Percentiles rank a stretch among this genome's conserved stretches.
phyloP scores from a whole-genome alignment of 257 asterid genomes.

The Jasminum sambac region DNA sequence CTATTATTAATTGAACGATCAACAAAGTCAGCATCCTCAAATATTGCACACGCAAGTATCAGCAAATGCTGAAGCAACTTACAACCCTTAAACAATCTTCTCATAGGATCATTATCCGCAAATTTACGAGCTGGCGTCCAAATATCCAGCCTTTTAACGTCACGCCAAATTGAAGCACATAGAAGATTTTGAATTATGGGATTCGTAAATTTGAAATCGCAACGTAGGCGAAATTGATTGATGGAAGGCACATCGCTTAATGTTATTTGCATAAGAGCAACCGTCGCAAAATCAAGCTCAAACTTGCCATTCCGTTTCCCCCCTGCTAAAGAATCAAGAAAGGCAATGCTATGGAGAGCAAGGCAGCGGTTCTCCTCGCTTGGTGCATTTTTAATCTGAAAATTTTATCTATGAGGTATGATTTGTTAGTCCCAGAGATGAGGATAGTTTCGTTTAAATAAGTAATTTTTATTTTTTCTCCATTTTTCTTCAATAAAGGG shows the following conservation, averaged over 20 bases:
- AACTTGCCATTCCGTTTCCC: background rate
- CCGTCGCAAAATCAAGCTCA: background rate
- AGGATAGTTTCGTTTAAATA: too few relatives aligned
- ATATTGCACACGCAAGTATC: background rate
- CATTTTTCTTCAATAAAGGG: too few relatives aligned
- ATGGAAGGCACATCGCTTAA: background rate
- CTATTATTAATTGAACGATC: too few relatives aligned
- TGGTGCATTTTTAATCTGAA: too few relatives aligned
- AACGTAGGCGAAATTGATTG: background rate
- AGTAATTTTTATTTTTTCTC: too few relatives aligned
- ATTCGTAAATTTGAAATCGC: background rate
- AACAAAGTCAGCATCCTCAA: background rate
- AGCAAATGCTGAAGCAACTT: background rate
- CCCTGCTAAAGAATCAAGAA: background rate
- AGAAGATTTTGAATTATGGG: background rate
- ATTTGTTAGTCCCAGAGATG: too few relatives aligned
- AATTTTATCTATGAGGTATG: too few relatives aligned
- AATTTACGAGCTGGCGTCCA: background rate
- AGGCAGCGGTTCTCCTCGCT: background rate
- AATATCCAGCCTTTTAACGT: background rate
- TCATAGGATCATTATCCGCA: background rate
- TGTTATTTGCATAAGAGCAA: background rate
- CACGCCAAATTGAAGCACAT: background rate
- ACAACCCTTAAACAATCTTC: background rate
- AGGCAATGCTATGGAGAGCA: background rate